A percentile compares a stretch with the other conserved stretches of the same genome.
Conservation (phyloP, 2,329 filamentous ascomycete genomes). For the Falciphora oryzae region DNA sequence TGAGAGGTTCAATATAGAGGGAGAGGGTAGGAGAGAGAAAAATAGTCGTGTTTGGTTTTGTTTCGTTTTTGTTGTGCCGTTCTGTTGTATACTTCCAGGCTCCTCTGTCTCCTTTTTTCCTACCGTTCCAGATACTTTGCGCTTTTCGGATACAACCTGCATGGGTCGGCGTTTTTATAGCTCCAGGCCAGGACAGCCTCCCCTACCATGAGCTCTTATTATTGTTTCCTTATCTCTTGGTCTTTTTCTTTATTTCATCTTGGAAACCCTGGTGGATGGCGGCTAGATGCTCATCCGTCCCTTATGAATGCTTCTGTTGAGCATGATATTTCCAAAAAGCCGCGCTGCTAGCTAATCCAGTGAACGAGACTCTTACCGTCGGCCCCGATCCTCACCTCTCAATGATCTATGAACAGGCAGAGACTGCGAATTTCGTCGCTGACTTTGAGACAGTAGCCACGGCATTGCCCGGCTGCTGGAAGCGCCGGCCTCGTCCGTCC, state of each 20-base stretch:
- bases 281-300: neutral
- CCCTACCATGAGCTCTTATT: neutral
- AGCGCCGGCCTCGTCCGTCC: too few relatives aligned
- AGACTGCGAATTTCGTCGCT: too few relatives aligned
- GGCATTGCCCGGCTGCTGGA: too few relatives aligned
- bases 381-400: too few relatives aligned
- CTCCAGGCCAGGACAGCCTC: neutral
- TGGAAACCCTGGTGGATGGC: neutral
- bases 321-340: neutral
- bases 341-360: too few relatives aligned
- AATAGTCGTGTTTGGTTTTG: neutral
- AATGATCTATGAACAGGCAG: too few relatives aligned
- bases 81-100: too few relatives aligned
- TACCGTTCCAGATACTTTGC: neutral
- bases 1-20: constrained; percentile 26
- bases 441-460: too few relatives aligned
- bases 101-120: neutral
- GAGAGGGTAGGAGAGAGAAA: too few relatives aligned
- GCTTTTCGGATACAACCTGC: neutral
- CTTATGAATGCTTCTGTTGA: neutral
- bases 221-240: neutral
- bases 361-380: too few relatives aligned
- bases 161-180: neutral
- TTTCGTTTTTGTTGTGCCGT: neutral
- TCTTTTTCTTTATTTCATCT: neutral